Evolutionary conservation across 148 eudicot genomes (phyloP).

Genomic region (Vaccinium darrowii): DNA sequence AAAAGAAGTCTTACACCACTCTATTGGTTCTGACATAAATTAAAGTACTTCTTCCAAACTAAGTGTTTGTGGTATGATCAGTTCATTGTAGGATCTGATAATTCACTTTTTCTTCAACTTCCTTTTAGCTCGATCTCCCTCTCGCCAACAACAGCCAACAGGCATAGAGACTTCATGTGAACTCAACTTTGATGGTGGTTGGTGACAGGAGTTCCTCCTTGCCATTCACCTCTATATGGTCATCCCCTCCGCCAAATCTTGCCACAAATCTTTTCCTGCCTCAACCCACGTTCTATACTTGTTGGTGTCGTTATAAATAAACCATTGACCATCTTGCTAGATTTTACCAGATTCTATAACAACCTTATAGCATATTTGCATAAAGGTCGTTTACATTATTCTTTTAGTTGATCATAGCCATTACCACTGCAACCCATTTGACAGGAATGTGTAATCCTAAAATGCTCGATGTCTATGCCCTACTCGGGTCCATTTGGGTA

Average conservation of each 20-base stretch:
- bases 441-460: neutral
- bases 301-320: no score
- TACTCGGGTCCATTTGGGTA: neutral
- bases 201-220: neutral
- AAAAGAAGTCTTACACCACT: neutral
- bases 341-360: neutral
- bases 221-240: neutral
- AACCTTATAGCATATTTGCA: neutral
- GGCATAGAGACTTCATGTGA: neutral
- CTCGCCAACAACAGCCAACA: neutral
- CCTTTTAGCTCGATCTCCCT: neutral
- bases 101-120: neutral
- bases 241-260: neutral
- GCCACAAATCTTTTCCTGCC: neutral
- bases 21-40: neutral
- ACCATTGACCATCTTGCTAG: neutral
- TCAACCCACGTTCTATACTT: neutral
- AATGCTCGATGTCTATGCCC: neutral
- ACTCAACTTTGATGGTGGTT: neutral
- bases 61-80: neutral
- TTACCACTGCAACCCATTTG: neutral
- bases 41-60: neutral
- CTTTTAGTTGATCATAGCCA: neutral
- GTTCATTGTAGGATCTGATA: neutral
- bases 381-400: neutral